Conservation (phyloP, 108 stramenopile species). For the Cyclotella kingstonii region DNA sequence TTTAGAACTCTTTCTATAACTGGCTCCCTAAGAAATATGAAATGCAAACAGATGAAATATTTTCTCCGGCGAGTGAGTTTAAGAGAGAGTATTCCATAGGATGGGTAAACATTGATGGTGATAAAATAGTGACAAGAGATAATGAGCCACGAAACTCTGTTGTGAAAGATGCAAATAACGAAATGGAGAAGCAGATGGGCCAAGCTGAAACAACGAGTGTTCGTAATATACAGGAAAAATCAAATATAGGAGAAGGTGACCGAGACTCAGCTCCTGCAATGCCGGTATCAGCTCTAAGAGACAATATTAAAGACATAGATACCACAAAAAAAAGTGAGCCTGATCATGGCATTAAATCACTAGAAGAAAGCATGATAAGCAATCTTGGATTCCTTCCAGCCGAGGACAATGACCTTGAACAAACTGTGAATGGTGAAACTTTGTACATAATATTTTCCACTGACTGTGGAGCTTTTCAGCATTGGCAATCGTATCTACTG, state of each 20-base stretch:
- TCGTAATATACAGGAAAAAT: background rate
- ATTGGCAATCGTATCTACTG: slow-evolving; percentile 92
- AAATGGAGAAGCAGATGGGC: too few relatives aligned
- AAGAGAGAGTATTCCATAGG: slow-evolving; percentile 71
- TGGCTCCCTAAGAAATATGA: slow-evolving; percentile 59
- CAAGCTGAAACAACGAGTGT: background rate
- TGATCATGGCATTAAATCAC: slow-evolving; percentile 24
- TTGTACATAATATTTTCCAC: slow-evolving; percentile 68
- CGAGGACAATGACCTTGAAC: slow-evolving; percentile 34
- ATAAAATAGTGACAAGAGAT: slow-evolving; percentile 32
- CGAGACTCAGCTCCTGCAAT: too few relatives aligned
- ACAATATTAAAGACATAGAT: background rate
- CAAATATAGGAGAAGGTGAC: background rate
- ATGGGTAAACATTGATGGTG: slow-evolving; percentile 78
- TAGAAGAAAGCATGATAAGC: slow-evolving; percentile 36
- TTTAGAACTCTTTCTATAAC: slow-evolving; percentile 69
- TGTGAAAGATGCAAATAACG: too few relatives aligned
- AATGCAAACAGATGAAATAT: slow-evolving; percentile 53
- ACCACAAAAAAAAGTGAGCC: background rate
- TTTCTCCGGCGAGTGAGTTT: slow-evolving; percentile 34
- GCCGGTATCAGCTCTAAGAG: too few relatives aligned
- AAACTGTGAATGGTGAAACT: slow-evolving; percentile 16
- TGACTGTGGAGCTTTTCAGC: slow-evolving; percentile 84
- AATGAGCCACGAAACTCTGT: too few relatives aligned
- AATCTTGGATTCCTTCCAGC: slow-evolving; percentile 23